A percentile compares a stretch with the other conserved stretches of the same genome.
phyloP scores from a whole-genome alignment of 139 green algal genomes.

The Chlamydomonas sp. region DNA sequence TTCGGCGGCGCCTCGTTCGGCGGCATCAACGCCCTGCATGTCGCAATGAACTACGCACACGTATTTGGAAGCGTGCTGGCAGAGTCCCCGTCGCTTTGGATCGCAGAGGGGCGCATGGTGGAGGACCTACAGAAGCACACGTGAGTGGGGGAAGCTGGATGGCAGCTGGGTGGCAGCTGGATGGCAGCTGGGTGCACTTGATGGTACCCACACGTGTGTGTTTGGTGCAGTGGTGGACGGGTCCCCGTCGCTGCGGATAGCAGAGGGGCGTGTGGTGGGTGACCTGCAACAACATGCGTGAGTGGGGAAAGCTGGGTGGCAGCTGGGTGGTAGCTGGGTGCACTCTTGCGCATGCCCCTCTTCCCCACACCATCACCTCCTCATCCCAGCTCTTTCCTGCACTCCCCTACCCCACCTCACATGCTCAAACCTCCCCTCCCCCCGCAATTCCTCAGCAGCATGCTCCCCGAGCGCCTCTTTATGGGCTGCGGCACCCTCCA shows the following conservation, averaged over 20 bases:
- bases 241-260: conserved; percentile 10
- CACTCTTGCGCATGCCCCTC: too few species aligned
- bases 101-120: neutral
- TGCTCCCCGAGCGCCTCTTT: conserved; percentile 40
- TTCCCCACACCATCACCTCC: too few species aligned
- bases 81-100: conserved; percentile 12
- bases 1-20: conserved; percentile 50
- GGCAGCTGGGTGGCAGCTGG: neutral
- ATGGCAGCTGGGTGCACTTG: neutral
- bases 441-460: conserved; percentile 18
- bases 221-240: conserved; percentile 19
- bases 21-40: conserved; percentile 43
- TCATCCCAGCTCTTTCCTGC: too few species aligned
- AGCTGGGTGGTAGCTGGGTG: neutral
- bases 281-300: neutral
- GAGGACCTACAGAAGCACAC: conserved; percentile 7
- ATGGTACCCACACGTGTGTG: too few species aligned
- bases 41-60: conserved; percentile 32
- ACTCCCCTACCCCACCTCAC: too few species aligned
- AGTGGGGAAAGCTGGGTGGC: neutral
- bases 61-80: conserved; percentile 20
- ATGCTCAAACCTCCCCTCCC: neutral
- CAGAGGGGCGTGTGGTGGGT: neutral
- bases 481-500: conserved; percentile 44
- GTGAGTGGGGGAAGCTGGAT: neutral